Evolutionary conservation across 2,329 filamentous ascomycete genomes (phyloP).

Genomic region (Zasmidium cellare): DNA sequence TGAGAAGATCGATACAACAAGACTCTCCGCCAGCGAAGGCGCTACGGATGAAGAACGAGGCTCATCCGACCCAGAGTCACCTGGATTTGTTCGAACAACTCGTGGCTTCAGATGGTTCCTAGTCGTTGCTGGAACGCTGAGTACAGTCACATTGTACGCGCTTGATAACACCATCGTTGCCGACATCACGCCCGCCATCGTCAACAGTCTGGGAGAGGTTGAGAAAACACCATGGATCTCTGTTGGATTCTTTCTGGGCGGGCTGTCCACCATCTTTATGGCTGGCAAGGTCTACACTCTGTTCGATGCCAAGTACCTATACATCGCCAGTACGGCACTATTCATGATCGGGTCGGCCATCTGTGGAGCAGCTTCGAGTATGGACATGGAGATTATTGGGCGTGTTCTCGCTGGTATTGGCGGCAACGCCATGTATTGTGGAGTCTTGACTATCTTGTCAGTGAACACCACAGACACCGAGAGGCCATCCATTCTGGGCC

Average conservation of each 20-base stretch:
- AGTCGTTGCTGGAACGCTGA: background rate
- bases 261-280: constrained; percentile 21
- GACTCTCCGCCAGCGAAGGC: background rate
- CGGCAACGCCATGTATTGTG: constrained; percentile 34
- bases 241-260: constrained; percentile 29
- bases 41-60: background rate
- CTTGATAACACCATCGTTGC: constrained; percentile 10
- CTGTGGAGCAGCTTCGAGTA: constrained; percentile 35
- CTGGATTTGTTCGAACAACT: background rate
- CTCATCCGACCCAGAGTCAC: background rate
- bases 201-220: background rate
- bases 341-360: constrained; percentile 33
- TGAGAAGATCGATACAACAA: background rate
- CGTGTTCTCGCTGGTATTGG: constrained; percentile 35
- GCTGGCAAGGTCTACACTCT: constrained; percentile 28
- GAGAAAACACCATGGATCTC: constrained; percentile 4
- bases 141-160: background rate
- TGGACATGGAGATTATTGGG: constrained; percentile 34
- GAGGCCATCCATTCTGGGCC: background rate
- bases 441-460: constrained; percentile 20
- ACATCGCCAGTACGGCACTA: constrained; percentile 25
- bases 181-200: constrained; percentile 3
- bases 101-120: constrained; percentile 2
- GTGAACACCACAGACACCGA: constrained; percentile 9
- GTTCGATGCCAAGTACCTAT: constrained; percentile 32